phyloP scores from a whole-genome alignment of 2,329 filamentous ascomycete genomes.

The Xylariaceae sp. region DNA sequence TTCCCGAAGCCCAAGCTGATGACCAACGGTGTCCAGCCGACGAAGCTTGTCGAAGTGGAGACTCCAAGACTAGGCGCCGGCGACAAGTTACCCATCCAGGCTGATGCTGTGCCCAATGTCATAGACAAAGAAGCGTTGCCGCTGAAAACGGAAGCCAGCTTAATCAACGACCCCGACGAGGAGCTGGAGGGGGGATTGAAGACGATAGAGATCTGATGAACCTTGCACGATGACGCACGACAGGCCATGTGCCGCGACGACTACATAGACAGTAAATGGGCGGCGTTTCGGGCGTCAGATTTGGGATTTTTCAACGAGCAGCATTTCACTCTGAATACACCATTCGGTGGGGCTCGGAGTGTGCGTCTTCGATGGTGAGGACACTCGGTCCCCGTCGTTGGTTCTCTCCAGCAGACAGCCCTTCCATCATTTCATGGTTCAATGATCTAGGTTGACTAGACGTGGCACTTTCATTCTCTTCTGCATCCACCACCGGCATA shows the following conservation, averaged over 20 bases:
- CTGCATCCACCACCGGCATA: not conserved
- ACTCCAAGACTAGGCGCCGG: constrained; percentile 47
- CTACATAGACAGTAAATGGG: constrained; percentile 25
- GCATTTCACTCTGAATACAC: constrained; percentile 16
- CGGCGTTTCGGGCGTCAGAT: constrained; percentile 25
- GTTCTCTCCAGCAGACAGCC: constrained; percentile 10
- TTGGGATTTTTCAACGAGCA: not conserved
- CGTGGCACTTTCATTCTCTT: constrained; percentile 2
- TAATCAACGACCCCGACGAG: constrained; percentile 40
- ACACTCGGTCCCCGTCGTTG: not conserved
- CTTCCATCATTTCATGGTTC: constrained; percentile 6
- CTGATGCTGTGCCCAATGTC: constrained; percentile 21
- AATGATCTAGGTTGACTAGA: constrained; percentile 11
- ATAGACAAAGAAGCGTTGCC: constrained; percentile 35
- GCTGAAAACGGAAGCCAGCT: constrained; percentile 25
- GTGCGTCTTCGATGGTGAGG: constrained; percentile 9
- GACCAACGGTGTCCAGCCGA: constrained; percentile 38
- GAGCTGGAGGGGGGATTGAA: constrained; percentile 53
- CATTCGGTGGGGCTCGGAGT: constrained; percentile 8
- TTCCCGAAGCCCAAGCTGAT: constrained; percentile 17
- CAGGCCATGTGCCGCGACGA: constrained; percentile 25
- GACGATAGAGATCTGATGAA: constrained; percentile 55
- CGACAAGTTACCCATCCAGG: constrained; percentile 31
- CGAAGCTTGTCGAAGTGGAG: constrained; percentile 54
- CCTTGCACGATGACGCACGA: constrained; percentile 25